These are phyloP conservation scores for Puccinia hordei DNA, from an alignment of 1,284 basidiomycete species.

Conservation along the genomic window DNA sequence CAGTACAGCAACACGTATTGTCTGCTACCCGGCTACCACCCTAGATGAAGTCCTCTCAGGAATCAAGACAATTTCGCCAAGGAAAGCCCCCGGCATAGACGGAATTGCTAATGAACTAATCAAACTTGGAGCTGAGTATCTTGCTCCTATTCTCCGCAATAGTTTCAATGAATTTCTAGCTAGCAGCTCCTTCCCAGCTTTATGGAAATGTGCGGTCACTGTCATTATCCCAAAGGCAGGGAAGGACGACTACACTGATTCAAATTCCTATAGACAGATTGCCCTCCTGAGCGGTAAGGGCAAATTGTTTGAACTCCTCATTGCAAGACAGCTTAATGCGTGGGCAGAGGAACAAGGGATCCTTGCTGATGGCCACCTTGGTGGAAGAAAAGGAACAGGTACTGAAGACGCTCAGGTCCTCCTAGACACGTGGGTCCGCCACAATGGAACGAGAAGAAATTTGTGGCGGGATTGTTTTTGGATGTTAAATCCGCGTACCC, in stretches of 20 bases:
- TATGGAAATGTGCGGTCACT: background rate
- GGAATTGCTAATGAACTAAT: conserved; percentile 9
- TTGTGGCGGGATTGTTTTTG: background rate
- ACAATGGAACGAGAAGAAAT: too few species aligned
- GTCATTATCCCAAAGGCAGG: conserved; percentile 5
- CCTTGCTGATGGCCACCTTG: conserved; percentile 12
- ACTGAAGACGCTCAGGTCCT: too few species aligned
- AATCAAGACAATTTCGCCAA: background rate
- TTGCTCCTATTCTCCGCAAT: background rate
- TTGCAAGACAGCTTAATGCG: background rate
- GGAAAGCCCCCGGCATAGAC: conserved; percentile 25
- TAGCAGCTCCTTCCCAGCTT: background rate
- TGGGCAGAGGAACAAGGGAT: background rate
- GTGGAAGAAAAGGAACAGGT: background rate
- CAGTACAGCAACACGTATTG: background rate
- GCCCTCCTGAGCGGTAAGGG: conserved; percentile 4
- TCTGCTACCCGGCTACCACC: background rate
- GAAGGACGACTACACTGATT: conserved; percentile 25
- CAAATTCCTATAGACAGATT: conserved; percentile 9
- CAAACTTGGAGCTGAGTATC: background rate
- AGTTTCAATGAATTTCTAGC: background rate
- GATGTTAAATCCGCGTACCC: conserved; percentile 27
- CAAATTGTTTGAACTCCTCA: conserved; percentile 8
- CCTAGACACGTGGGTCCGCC: too few species aligned
- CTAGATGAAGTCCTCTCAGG: background rate